A percentile compares a stretch with the other conserved stretches of the same genome.
phyloP scores from a whole-genome alignment of 768 basidiomycete species.

The Mycena chlorophos region DNA sequence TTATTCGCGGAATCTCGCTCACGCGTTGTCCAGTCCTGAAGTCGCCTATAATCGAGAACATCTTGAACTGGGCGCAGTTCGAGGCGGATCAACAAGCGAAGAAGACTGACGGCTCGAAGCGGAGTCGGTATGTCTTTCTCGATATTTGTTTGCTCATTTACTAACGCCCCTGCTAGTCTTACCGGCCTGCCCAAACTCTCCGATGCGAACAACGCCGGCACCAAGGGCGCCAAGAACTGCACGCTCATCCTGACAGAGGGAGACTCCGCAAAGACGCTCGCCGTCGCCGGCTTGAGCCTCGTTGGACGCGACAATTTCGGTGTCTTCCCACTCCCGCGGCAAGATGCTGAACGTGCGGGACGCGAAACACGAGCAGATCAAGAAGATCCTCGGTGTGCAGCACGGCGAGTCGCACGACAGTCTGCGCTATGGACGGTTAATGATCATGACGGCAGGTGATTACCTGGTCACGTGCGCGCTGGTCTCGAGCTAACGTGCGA shows the following conservation, averaged over 20 bases:
- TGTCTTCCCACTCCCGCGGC: constrained; percentile 95
- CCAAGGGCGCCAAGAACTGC: constrained; percentile 73
- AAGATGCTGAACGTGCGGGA: constrained; percentile 97
- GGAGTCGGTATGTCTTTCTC: constrained; percentile 62
- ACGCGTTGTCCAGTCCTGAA: constrained; percentile 63
- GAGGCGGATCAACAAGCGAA: constrained; percentile 96
- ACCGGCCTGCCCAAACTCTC: constrained; percentile 90
- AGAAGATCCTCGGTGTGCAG: constrained; percentile 96
- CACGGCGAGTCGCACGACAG: constrained; percentile 87
- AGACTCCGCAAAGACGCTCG: constrained; percentile 97
- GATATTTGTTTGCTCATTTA: neutral
- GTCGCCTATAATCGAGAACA: constrained; percentile 85
- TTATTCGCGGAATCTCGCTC: neutral
- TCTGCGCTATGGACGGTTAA: constrained; percentile 89
- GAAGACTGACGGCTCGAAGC: constrained; percentile 91
- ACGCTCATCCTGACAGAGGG: constrained; percentile 98
- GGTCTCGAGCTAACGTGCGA: too few relatives aligned
- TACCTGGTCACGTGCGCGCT: constrained; percentile 7
- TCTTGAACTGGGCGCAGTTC: constrained; percentile 95
- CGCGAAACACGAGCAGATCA: constrained; percentile 93
- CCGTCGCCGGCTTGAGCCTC: constrained; percentile 90
- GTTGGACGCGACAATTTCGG: constrained; percentile 97
- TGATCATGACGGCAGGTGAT: constrained; percentile 99
- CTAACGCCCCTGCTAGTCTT: constrained; percentile 49
- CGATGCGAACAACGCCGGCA: constrained; percentile 97